These are phyloP conservation scores for Yarrowia keelungensis DNA, from an alignment of 805 yeast genomes.

Conservation along the genomic window DNA sequence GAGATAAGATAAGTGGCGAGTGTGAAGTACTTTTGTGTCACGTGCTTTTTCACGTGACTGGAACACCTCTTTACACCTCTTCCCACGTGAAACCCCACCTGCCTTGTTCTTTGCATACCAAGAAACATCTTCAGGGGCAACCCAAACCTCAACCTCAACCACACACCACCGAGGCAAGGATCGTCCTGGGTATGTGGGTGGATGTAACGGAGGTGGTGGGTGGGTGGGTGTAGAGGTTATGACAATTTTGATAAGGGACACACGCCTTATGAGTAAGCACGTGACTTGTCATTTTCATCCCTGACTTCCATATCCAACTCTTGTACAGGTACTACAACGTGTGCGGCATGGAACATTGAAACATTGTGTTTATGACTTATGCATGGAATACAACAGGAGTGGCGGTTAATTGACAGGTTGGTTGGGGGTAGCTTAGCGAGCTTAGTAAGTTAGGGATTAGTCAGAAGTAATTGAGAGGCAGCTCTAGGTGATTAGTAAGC, in stretches of 20 bases:
- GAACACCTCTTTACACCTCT: no score
- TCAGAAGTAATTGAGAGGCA: no score
- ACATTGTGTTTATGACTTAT: neutral
- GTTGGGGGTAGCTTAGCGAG: neutral
- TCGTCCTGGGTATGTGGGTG: constrained; percentile 7
- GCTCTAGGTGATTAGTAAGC: no score
- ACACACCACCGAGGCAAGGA: constrained; percentile 17
- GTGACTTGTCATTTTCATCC: no score
- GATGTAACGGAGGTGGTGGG: neutral
- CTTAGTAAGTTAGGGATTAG: no score
- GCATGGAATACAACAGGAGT: neutral
- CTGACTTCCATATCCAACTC: neutral
- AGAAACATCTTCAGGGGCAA: constrained; percentile 18
- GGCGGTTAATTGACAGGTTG: no score
- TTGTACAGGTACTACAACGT: neutral
- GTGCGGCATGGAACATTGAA: neutral
- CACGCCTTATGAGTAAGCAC: no score
- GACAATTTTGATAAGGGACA: neutral
- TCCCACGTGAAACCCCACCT: no score
- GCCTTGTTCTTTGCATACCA: no score
- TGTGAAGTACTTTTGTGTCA: no score
- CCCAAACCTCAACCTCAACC: neutral
- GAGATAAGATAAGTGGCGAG: neutral
- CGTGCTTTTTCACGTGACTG: no score
- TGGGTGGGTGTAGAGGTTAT: neutral